Evolutionary conservation across 441 rosid genomes (phyloP), one percentile per base, ranked within the genome.

Genomic region (Gossypium trilobum): DNA sequence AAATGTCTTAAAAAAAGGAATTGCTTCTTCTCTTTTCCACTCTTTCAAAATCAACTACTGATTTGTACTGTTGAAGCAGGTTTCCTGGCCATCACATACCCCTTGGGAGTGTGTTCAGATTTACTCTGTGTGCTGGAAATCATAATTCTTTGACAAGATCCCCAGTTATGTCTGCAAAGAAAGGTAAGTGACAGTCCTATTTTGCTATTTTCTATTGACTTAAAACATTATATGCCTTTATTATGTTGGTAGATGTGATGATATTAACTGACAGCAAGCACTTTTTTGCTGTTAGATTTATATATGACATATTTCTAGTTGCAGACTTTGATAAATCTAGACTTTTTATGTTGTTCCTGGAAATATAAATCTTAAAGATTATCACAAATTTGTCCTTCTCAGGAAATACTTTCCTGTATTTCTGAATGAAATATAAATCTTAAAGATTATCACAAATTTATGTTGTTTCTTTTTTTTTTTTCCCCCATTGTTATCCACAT

Each of bases 91-190:
- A 73, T 74, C 83, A 77, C 54, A 57, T 76, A 5, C 76, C 76
- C 23, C 82, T 68, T 14, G 78, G 78, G 52, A 85, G 75, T 69
- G 79, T 29, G 29, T 66, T 72, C 71, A 78, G 79, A 68, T 78
- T 82, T 58, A 77, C 85, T 0, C 71, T 83, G 72, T 77, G 84
- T 80, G 68, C 74, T 58, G 84, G 82, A 60, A 81, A 74, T 61
- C 73, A 36, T 78, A 74, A 72, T 74, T 67, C 78, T 54, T 73
- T 75, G 36, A 65, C 52, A 70, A 83, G 74, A 76, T 81, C 78
- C 54, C 80, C 84, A 39, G 23, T 80, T 62, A 54, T 75, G 81
- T 74, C 80, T 16, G 51, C 70, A 62, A 82, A 83, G 70, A 86
- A 82, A 82, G 89, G 95, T 88, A 77, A 57, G 33, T 75, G 59